Conservation (phyloP, 2,329 filamentous ascomycete species). For the Plectosphaerella sp. region DNA sequence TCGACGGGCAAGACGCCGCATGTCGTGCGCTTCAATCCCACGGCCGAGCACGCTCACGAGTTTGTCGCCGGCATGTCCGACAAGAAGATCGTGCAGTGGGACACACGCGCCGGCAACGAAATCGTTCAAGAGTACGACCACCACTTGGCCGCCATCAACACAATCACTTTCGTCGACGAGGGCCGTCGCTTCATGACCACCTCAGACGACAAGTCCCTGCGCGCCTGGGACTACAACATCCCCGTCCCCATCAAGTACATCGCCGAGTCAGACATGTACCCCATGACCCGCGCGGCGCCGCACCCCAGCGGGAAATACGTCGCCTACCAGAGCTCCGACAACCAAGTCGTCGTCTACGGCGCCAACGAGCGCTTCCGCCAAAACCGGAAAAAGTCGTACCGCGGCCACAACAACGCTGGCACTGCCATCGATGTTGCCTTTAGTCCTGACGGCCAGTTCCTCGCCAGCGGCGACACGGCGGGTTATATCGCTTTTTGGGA, state of each 20-base stretch:
- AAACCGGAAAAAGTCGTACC: conserved; percentile 94
- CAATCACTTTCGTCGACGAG: conserved; percentile 92
- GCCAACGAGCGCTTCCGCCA: conserved; percentile 94
- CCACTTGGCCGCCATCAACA: conserved; percentile 96
- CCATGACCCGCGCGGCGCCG: conserved; percentile 77
- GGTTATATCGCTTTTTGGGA: conserved; percentile 97
- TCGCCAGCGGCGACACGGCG: conserved; percentile 79
- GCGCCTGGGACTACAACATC: conserved; percentile 98
- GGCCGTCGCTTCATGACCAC: conserved; percentile 96
- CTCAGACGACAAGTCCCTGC: conserved; percentile 91
- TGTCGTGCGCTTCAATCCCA: conserved; percentile 89
- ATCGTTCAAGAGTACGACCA: conserved; percentile 95
- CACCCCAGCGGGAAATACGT: conserved; percentile 94
- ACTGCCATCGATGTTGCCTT: conserved; percentile 87
- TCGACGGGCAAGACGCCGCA: conserved; percentile 93
- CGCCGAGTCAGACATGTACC: conserved; percentile 96
- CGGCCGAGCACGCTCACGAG: conserved; percentile 71
- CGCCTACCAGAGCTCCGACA: conserved; percentile 84
- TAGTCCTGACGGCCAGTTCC: conserved; percentile 86
- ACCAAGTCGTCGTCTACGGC: conserved; percentile 94
- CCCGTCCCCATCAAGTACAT: conserved; percentile 98
- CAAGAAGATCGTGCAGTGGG: conserved; percentile 98
- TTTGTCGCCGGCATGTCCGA: conserved; percentile 97
- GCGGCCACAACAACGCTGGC: conserved; percentile 93
- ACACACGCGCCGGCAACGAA: conserved; percentile 71